Percentiles rank a stretch among this genome's conserved stretches.
Evolutionary conservation across 2,329 filamentous ascomycete genomes (phyloP).

Genomic region (Cytospora schulzeri): DNA sequence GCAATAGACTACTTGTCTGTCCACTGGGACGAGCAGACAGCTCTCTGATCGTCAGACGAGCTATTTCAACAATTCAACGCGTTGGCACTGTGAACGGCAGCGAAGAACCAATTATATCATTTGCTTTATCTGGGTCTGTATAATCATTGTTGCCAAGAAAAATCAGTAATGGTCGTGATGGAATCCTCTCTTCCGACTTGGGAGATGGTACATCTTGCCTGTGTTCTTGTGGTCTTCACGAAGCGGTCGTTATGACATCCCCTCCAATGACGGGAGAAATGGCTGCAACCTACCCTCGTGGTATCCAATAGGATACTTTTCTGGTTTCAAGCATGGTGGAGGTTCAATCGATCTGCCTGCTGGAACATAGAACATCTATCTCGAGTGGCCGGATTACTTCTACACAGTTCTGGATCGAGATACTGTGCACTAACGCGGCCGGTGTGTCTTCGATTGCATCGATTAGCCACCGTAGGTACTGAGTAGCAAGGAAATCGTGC

Average conservation of each 20-base stretch:
- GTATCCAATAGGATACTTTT: neutral
- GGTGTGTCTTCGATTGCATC: neutral
- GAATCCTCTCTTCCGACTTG: neutral
- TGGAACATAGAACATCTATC: neutral
- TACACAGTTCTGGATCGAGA: neutral
- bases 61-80: conserved; percentile 3
- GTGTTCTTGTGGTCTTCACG: neutral
- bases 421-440: neutral
- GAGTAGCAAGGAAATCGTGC: too few species aligned
- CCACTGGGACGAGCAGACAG: neutral
- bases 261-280: neutral
- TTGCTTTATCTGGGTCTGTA: neutral
- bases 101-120: neutral
- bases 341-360: neutral
- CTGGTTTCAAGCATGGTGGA: neutral
- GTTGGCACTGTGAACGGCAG: neutral
- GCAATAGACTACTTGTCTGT: neutral
- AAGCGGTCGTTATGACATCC: too few species aligned
- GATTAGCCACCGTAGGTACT: too few species aligned
- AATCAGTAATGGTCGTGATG: neutral
- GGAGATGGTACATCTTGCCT: neutral
- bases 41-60: conserved; percentile 3
- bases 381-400: neutral
- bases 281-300: neutral
- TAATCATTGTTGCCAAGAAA: neutral